phyloP scores from a whole-genome alignment of 2,329 filamentous ascomycete genomes.

The Ceratocystis destructans region DNA sequence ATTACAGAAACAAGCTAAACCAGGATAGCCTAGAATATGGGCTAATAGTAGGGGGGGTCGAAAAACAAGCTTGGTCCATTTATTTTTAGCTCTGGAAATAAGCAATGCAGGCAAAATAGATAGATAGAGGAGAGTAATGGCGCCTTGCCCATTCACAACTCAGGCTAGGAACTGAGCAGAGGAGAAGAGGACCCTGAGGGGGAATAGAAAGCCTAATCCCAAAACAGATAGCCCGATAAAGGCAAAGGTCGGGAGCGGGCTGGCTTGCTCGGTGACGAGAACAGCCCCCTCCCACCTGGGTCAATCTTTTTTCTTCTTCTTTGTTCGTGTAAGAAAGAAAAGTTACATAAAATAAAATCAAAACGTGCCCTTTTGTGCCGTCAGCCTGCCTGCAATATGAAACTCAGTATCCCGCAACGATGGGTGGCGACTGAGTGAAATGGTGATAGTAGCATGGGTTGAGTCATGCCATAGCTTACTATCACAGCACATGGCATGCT shows the following conservation, averaged over 20 bases:
- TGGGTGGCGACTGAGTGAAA: neutral
- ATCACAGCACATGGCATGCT: neutral
- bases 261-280: neutral
- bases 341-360: neutral
- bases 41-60: neutral
- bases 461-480: neutral
- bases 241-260: neutral
- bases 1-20: neutral
- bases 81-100: neutral
- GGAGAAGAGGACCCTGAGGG: neutral
- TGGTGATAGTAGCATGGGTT: neutral
- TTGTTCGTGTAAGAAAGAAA: neutral
- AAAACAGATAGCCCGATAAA: constrained; percentile 3
- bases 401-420: neutral
- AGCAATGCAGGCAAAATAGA: neutral
- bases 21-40: neutral
- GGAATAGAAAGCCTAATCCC: neutral
- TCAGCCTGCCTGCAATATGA: no score
- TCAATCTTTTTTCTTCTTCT: no score
- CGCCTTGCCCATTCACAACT: neutral
- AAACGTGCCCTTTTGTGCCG: no score
- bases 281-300: no score
- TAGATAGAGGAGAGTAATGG: neutral
- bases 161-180: neutral
- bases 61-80: neutral